Base-by-base conservation (phyloP, 2,329 filamentous ascomycete genomes). In the Pseudohalonectria lignicola region DNA sequence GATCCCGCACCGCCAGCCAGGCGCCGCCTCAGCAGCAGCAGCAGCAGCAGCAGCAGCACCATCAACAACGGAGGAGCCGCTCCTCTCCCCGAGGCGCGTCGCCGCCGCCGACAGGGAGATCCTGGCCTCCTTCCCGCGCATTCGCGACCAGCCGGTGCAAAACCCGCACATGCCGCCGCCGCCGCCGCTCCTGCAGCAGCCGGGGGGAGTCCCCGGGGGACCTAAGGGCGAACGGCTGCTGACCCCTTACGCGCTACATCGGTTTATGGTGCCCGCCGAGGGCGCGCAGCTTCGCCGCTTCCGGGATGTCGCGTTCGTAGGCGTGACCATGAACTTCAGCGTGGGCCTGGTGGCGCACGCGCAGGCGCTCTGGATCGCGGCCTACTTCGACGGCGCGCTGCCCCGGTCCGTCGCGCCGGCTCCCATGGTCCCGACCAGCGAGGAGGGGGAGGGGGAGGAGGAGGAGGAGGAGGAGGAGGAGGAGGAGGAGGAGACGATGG, bases 351-450 rank as follows among this genome's bases (percentile, higher is more conserved):
- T 57, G n/a, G 57, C 64, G 0, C 62, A 71, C 39, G 45, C 61
- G 2, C 69, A 73, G 48, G 71, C 71, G 1, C 60, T 82, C 3
- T 83, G 79, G 79, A 65, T 81, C 21, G 63, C 67, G 0, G 79
- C 82, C 1, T 86, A 76, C 50, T 70, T 88, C 17, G 63, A 69
- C 36, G 64, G 63, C 25, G 57, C 63, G 28, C 54, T 83, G 4
- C 43, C 53, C 1, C 21, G 43, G 1, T 30, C 23, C 0, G 49
- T 49, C 4, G 48, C 61, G 12, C 51, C 59, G 2, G 8, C 23
- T 26, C 12, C 12, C 7, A 26, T 12, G 12, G 12, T 26, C 23
- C 23, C 23, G 7, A 8, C 23, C 12, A 8, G 8, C 12, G 7
- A 7, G 7, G 23, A 4, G 28, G 5, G 20, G 40, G 11, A 44